Evolutionary conservation across 805 yeast genomes (phyloP), one percentile per base, ranked within the genome.

Genomic region (Pichia cabralensis): DNA sequence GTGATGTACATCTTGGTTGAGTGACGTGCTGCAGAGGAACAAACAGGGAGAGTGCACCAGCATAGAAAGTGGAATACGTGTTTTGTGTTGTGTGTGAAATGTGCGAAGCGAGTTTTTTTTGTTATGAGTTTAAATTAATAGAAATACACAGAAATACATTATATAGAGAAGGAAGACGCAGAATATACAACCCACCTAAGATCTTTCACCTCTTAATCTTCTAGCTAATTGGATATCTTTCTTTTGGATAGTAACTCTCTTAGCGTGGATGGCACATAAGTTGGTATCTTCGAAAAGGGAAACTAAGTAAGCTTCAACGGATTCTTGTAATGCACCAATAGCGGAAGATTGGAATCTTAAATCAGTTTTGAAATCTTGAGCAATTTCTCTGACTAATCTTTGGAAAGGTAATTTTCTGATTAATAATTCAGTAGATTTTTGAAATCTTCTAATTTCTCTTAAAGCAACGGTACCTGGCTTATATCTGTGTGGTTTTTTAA

Each of bases 171-270:
- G 15, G 14, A 28, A 28, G 24, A 14, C 8, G 21, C 9, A 22
- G 16, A 32, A 17, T 21, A 29, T 20, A 26, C 12, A 30, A n/a
- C 22, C 10, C 5, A 20, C n/a, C 58, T 76, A 82, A 50, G 89
- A 74, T 79, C 92, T 80, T 71, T 82, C 94, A 66, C 96, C 97
- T 70, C 96, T 80, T 62, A 89, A 77, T 73, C 97, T 82, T 72
- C 96, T 82, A 50, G 97, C 98, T 60, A 89, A 74, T 61, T 88
- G 95, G 63, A 89, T 84, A 65, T 89, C 98, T 71, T 88, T 88
- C 84, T 86, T 89, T 75, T 85, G 95, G 58, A 89, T 85, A 47
- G 98, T 89, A 52, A 89, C 97, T 69, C 98, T 81, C 79, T 92
- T 89, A 56, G 97, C 98, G 67, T 89, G 98, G 51, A 86, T 84